These are phyloP conservation scores for Cercospora sesami DNA, from an alignment of 2,329 filamentous ascomycete species.

Conservation along the genomic window DNA sequence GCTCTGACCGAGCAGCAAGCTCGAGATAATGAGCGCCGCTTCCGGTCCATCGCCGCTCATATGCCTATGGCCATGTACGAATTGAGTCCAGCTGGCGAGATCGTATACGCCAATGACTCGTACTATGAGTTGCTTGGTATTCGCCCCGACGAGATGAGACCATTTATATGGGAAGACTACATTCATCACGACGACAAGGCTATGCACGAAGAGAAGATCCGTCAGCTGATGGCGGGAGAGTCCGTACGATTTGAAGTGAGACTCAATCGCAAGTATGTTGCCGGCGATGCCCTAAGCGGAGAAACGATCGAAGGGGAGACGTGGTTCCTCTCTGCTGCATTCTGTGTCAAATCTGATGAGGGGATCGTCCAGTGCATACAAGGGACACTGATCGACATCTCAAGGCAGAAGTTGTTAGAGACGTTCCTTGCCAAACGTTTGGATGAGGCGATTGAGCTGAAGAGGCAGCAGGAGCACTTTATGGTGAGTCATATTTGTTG, in stretches of 20 bases:
- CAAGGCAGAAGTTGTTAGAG: constrained; percentile 43
- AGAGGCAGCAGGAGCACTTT: constrained; percentile 36
- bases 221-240: constrained; percentile 23
- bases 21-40: constrained; percentile 36
- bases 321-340: constrained; percentile 28
- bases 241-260: constrained; percentile 37
- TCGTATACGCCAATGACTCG: constrained; percentile 42
- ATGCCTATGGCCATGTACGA: constrained; percentile 44
- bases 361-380: constrained; percentile 38
- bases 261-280: constrained; percentile 20
- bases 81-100: constrained; percentile 36
- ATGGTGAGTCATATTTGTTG: constrained; percentile 18
- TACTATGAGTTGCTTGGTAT: constrained; percentile 39
- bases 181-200: constrained; percentile 15
- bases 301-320: constrained; percentile 24
- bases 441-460: constrained; percentile 42
- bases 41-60: constrained; percentile 42
- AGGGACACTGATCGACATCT: constrained; percentile 44
- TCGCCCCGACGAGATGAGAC: constrained; percentile 16
- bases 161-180: constrained; percentile 16
- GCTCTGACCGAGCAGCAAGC: constrained; percentile 28
- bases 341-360: constrained; percentile 13
- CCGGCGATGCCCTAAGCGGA: constrained; percentile 20
- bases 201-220: constrained; percentile 24
- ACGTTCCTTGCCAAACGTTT: constrained; percentile 42